Base-by-base conservation (phyloP, 2,329 filamentous ascomycete genomes). In the Cladosporium sp. region DNA sequence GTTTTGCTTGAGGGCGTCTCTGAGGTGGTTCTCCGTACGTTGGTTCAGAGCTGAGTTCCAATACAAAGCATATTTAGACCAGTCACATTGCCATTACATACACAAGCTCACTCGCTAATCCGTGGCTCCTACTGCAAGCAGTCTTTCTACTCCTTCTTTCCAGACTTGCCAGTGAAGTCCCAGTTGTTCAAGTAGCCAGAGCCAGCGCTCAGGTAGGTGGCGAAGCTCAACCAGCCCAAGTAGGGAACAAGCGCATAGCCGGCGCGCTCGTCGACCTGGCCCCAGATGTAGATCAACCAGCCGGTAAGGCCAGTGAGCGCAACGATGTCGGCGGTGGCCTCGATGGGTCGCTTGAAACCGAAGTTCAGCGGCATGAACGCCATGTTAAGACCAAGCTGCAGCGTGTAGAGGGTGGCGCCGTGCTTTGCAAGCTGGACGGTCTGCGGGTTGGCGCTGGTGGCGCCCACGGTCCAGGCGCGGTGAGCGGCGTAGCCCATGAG, bases 321-420 rank as follows among this genome's bases (percentile, higher is more conserved):
- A 28, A 87, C 71, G 46, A 95, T 85, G 67, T 96, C 88, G 28
- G 79, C 78, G 6, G 88, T 82, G 3, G 91, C 90, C 64, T 83
- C 81, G 49, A 85, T 77, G 1, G 90, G 89, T 13, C 82, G 81
- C 58, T 85, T 84, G 46, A 85, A 66, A n/a, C 81, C 79, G 67
- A 95, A 96, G 79, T 96, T 96, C 9, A 96, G 79, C 10, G 92
- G 92, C 81, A 90, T 96, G 89, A 89, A 97, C 50, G 85, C 70
- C 31, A 95, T 75, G 68, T 96, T 96, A 48, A 96, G 77, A 9
- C 79, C 87, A 6, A 96, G 83, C 72, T 96, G 91, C 55, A 90
- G 76, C 2, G 87, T 87, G 75, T 95, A 96, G 31, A 96, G 78
- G 0, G 86, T 88, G 54, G 88, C 85, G 59, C 84, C 86, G 59